A percentile compares a stretch with the other conserved stretches of the same genome.
phyloP scores from a whole-genome alignment of 2,329 filamentous ascomycete species.

The Colletotrichum sp. region DNA sequence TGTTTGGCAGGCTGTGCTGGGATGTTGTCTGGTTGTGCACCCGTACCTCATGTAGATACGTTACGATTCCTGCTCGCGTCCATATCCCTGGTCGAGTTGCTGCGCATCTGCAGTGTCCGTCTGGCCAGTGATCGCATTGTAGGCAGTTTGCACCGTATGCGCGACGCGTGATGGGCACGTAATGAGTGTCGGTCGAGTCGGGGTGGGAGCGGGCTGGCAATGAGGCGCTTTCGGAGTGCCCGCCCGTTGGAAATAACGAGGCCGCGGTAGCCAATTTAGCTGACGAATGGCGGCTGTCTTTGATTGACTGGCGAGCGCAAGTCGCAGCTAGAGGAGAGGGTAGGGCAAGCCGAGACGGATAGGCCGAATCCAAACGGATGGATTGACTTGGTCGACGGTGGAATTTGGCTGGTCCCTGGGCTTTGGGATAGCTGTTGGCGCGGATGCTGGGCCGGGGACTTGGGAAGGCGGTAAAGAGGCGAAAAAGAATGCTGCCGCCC shows the following conservation, averaged over 20 bases:
- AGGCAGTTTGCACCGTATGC: background rate
- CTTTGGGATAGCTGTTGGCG: background rate
- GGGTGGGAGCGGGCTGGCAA: background rate
- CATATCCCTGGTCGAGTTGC: background rate
- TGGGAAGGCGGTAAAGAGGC: background rate
- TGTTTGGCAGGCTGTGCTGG: background rate
- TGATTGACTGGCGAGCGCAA: background rate
- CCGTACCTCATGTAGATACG: background rate
- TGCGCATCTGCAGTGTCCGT: background rate
- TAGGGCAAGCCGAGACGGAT: background rate
- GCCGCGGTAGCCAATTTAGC: background rate
- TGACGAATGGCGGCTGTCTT: background rate
- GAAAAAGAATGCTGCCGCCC: background rate
- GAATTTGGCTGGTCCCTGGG: background rate
- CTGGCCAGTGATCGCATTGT: background rate
- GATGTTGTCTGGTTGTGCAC: background rate
- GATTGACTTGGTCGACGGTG: background rate
- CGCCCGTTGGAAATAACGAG: slow-evolving; percentile 1
- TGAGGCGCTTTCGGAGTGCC: background rate
- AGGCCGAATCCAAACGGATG: background rate
- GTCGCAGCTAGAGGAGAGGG: background rate
- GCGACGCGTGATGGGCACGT: background rate
- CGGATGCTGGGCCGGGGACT: background rate
- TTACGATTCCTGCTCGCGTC: background rate
- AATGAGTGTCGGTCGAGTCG: background rate